A percentile compares a stretch with the other conserved stretches of the same genome.
phyloP scores from a whole-genome alignment of 495 filamentous ascomycete genomes.

The Aspergillus baeticus region DNA sequence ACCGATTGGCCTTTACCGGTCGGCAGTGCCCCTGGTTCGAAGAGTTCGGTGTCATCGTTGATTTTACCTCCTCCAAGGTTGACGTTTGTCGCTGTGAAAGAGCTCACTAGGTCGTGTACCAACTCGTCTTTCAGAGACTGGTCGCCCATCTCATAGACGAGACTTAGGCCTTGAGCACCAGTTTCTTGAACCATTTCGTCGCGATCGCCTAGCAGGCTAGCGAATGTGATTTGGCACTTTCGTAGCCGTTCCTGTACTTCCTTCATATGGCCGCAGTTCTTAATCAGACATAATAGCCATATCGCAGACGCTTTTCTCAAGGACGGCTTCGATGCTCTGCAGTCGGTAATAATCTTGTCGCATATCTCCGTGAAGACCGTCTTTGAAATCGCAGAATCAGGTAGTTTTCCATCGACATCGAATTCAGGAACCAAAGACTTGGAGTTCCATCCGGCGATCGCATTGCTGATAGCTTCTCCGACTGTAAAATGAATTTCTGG shows the following conservation, averaged over 20 bases:
- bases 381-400: constrained; percentile 41
- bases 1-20: constrained; percentile 87
- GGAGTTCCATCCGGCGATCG: constrained; percentile 77
- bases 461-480: constrained; percentile 78
- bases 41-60: constrained; percentile 83
- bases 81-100: constrained; percentile 75
- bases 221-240: constrained; percentile 83
- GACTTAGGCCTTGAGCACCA: constrained; percentile 80
- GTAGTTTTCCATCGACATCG: constrained; percentile 55
- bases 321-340: constrained; percentile 78
- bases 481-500: constrained; percentile 85
- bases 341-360: constrained; percentile 69
- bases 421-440: constrained; percentile 57
- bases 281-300: constrained; percentile 89
- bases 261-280: constrained; percentile 75
- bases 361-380: constrained; percentile 53
- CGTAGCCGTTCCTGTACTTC: constrained; percentile 70
- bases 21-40: constrained; percentile 88
- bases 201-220: constrained; percentile 78
- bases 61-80: constrained; percentile 71
- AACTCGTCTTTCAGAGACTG: constrained; percentile 74
- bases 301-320: constrained; percentile 86
- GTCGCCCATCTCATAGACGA: constrained; percentile 92
- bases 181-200: constrained; percentile 95
- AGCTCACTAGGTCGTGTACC: constrained; percentile 79